Evolutionary conservation across 2,329 filamentous ascomycete species (phyloP).

Genomic region (Venturia effusa): DNA sequence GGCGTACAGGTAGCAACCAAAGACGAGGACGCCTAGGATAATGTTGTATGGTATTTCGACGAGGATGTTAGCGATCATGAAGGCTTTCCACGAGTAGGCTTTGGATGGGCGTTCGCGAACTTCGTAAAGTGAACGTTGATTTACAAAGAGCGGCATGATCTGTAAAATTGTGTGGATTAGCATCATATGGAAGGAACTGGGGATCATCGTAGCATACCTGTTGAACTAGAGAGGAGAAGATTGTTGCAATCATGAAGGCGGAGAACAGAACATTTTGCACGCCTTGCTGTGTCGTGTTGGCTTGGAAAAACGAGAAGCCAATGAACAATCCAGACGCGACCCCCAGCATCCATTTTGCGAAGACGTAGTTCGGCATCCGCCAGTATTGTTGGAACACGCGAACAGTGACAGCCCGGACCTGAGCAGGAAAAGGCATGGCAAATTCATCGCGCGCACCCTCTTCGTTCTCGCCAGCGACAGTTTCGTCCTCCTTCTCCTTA

Average conservation of each 20-base stretch:
- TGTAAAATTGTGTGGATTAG: constrained; percentile 18
- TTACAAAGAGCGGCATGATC: constrained; percentile 44
- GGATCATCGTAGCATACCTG: constrained; percentile 24
- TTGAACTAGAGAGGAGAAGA: constrained; percentile 26
- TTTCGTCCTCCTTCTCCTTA: background rate
- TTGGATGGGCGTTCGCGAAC: constrained; percentile 53
- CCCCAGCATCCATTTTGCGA: constrained; percentile 17
- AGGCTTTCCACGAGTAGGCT: constrained; percentile 57
- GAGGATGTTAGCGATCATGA: constrained; percentile 59
- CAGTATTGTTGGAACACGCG: constrained; percentile 37
- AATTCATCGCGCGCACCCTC: constrained; percentile 30
- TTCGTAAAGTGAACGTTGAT: constrained; percentile 39
- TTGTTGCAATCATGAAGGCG: constrained; percentile 39
- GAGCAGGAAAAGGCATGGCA: constrained; percentile 28
- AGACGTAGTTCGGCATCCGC: constrained; percentile 33
- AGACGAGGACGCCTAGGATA: constrained; percentile 52
- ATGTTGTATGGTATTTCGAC: constrained; percentile 61
- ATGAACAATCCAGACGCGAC: constrained; percentile 18
- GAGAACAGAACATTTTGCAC: constrained; percentile 37
- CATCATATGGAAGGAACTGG: background rate
- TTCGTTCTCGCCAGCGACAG: constrained; percentile 13
- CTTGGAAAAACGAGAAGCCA: constrained; percentile 32
- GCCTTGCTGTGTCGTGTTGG: constrained; percentile 26
- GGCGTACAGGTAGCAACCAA: constrained; percentile 22
- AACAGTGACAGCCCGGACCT: constrained; percentile 25